These are phyloP conservation scores for Murraya koenigii DNA, from an alignment of 345 rosid genomes.

Conservation along the genomic window DNA sequence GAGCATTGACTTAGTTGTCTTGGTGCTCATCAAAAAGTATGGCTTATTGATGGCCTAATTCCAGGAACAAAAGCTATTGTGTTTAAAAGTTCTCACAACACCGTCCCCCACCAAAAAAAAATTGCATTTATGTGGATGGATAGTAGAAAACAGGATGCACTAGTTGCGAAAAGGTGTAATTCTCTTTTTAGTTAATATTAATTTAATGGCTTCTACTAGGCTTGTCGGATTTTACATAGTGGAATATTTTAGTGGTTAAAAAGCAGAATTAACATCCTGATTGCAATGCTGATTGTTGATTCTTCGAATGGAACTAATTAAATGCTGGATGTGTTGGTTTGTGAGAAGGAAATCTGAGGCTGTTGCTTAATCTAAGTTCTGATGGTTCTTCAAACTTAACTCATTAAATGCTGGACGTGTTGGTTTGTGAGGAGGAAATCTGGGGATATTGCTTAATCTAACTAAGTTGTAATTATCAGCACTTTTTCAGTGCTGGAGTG, in stretches of 20 bases:
- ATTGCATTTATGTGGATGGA: neutral
- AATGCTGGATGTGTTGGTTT: neutral
- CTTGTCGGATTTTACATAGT: neutral
- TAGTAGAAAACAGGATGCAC: neutral
- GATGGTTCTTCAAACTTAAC: too few relatives aligned
- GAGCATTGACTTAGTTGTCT: neutral
- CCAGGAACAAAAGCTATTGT: too few relatives aligned
- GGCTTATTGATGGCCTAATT: neutral
- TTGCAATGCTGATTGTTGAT: neutral
- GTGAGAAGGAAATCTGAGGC: neutral
- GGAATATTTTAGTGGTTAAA: neutral
- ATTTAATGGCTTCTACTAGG: neutral
- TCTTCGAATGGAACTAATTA: neutral
- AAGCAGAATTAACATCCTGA: neutral
- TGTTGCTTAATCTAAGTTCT: neutral
- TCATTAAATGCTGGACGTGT: too few relatives aligned
- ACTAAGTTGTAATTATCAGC: neutral
- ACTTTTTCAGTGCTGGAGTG: neutral
- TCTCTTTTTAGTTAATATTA: neutral
- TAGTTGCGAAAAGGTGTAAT: too few relatives aligned
- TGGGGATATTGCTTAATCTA: neutral
- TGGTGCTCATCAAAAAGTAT: neutral
- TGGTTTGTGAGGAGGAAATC: neutral
- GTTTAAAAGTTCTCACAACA: too few relatives aligned
- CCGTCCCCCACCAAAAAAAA: too few relatives aligned